Evolutionary conservation across 257 asterid species (phyloP).

Genomic region (Solanum bulbocastanum): DNA sequence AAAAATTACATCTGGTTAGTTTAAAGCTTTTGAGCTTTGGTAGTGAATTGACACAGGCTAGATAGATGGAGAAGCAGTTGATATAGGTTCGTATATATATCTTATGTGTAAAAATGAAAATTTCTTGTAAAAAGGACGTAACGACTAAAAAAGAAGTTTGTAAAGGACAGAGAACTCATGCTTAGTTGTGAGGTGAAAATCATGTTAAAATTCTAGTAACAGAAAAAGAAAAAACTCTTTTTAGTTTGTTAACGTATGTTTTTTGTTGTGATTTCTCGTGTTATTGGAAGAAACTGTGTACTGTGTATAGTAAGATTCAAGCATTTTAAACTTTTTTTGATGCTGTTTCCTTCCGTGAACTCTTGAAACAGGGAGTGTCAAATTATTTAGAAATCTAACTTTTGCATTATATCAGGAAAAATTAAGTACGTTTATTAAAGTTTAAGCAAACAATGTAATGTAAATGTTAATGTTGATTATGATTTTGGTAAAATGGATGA

Average conservation of each 20-base stretch:
- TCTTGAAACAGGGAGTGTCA: neutral
- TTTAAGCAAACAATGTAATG: neutral
- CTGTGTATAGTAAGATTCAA: neutral
- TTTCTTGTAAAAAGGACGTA: neutral
- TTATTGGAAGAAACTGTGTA: neutral
- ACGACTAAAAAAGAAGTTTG: neutral
- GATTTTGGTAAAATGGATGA: neutral
- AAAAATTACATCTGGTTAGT: no score
- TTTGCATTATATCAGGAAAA: neutral
- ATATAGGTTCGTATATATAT: no score
- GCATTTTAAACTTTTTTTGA: neutral
- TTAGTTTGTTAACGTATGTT: neutral
- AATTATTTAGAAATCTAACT: neutral
- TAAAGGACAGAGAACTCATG: neutral
- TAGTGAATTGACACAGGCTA: neutral
- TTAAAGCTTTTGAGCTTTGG: neutral
- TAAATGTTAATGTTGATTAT: neutral
- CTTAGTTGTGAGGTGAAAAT: neutral
- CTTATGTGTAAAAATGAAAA: neutral
- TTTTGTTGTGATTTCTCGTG: neutral
- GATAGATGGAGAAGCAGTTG: neutral
- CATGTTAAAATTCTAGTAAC: neutral
- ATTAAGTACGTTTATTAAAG: neutral
- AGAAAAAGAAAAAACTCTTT: neutral
- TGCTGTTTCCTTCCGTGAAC: neutral